A percentile compares a stretch with the other conserved stretches of the same genome.
These are phyloP conservation scores for sunflower (Helianthus annuus) DNA, from an alignment of 129 eudicot genomes.

Conservation along the genomic window DNA sequence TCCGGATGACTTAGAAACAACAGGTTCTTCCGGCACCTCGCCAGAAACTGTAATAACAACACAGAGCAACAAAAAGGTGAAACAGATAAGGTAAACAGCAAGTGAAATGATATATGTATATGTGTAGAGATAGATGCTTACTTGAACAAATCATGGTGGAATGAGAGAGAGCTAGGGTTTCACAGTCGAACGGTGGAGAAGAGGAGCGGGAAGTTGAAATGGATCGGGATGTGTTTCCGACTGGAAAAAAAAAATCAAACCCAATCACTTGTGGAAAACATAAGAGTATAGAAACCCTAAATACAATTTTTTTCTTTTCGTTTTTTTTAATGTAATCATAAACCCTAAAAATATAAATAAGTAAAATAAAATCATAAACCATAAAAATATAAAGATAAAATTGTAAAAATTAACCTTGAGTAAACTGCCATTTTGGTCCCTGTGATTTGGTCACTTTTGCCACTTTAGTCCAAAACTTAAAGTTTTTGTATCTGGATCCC, in stretches of 20 bases:
- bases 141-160: slow-evolving; percentile 81
- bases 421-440: too few relatives aligned
- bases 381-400: too few relatives aligned
- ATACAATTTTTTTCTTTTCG: not conserved
- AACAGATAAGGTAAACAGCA: slow-evolving; percentile 30
- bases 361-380: too few relatives aligned
- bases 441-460: too few relatives aligned
- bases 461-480: too few relatives aligned
- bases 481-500: too few relatives aligned
- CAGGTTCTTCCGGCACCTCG: slow-evolving; percentile 98
- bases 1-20: slow-evolving; percentile 88
- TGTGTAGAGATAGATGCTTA: slow-evolving; percentile 27
- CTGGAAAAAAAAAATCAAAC: not conserved
- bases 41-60: slow-evolving; percentile 71
- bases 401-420: too few relatives aligned
- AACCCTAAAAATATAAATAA: too few relatives aligned
- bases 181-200: slow-evolving; percentile 12
- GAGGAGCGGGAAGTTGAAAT: not conserved
- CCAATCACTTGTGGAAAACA: not conserved
- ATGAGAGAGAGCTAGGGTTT: slow-evolving; percentile 41
- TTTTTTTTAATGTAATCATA: too few relatives aligned
- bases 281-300: slow-evolving; percentile 12
- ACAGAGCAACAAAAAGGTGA: not conserved
- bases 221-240: slow-evolving; percentile 22
- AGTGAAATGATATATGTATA: not conserved